Base-by-base conservation (phyloP, 2,329 filamentous ascomycete species). In the Teratosphaeria zuluensis region DNA sequence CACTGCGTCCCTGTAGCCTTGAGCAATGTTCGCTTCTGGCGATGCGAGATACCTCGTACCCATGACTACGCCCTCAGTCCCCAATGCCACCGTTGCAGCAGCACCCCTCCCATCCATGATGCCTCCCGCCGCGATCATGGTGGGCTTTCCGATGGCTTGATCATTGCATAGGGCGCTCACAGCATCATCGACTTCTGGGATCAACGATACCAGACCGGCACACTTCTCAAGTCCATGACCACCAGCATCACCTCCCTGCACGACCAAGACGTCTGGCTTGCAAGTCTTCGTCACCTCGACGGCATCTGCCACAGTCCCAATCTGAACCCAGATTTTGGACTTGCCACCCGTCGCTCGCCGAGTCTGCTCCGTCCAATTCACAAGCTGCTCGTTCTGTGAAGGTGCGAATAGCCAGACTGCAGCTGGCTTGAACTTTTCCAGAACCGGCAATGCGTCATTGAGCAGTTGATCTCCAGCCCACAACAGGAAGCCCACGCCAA, bases 341-440 rank as follows among this genome's bases (percentile, higher is more conserved):
- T 59, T 64, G 12, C 32, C 54, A 21, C 75, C 55, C 64, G 71
- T 69, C 3, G 65, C 70, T 6, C 61, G 46, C 11, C 73, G 68
- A 8, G 69, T 67, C 9, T 65, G 65, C n/a, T 57, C 57, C 16
- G 68, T 65, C 72, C 69, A 76, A 28, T 52, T 67, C 16, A 58
- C 59, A 60, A 73, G 68, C 46, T 78, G 73, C n/a, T 73, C 69
- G 16, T 72, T 60, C 7, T 76, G 68, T 6, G 60, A 56, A 1
- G 84, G 82, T 1, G 85, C 85, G 66, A 88, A 88, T 38, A 89
- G 77, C 86, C 86, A 89, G 8, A 85, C 77, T 0, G 83, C 84
- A 1, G 79, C 80, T 1, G 85, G 84, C 0, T 71, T 72, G 69
- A 84, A 79, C n/a, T 74, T 71, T 19, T 67, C 64, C 12, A 89